Percentiles rank a stretch among this genome's conserved stretches.
These are phyloP conservation scores for Pythium volutum DNA, from an alignment of 352 stramenopile species.

Conservation along the genomic window DNA sequence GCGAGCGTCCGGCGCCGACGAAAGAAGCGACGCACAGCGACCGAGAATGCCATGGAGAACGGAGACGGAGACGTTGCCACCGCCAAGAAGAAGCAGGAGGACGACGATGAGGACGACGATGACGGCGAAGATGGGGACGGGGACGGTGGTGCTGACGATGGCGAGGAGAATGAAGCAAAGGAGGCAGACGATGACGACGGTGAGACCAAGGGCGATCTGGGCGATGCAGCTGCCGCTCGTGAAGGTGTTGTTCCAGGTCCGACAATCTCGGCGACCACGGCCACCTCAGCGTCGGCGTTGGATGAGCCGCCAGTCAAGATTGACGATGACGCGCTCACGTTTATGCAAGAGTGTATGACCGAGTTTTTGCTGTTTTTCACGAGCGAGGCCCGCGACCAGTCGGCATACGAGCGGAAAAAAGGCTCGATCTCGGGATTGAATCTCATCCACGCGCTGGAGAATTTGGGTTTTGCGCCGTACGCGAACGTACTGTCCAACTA, in stretches of 20 bases:
- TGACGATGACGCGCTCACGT: slow-evolving; percentile 67
- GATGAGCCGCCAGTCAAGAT: slow-evolving; percentile 48
- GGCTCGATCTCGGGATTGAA: slow-evolving; percentile 56
- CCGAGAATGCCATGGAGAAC: slow-evolving; percentile 3
- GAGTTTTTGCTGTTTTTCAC: slow-evolving; percentile 84
- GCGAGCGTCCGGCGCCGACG: slow-evolving; percentile 3
- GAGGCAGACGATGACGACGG: slow-evolving; percentile 23
- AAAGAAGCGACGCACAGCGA: slow-evolving; percentile 1
- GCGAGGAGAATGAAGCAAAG: slow-evolving; percentile 10
- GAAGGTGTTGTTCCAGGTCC: not conserved
- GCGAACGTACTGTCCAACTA: slow-evolving; percentile 53
- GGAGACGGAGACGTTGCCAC: not conserved
- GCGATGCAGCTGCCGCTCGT: not conserved
- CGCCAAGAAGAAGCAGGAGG: slow-evolving; percentile 17
- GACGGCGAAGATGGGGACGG: slow-evolving; percentile 6
- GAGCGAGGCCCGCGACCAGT: slow-evolving; percentile 72
- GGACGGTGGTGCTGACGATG: not conserved
- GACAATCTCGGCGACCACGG: not conserved
- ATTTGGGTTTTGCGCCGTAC: slow-evolving; percentile 67
- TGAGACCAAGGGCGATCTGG: slow-evolving; percentile 1
- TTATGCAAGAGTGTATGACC: slow-evolving; percentile 85
- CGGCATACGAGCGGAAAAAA: slow-evolving; percentile 66
- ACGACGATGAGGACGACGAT: slow-evolving; percentile 22
- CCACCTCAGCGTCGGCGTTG: not conserved
- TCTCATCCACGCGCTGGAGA: slow-evolving; percentile 61